Base-by-base conservation (phyloP, 1,139 yeast species). In the Arxiozyma telluris region DNA sequence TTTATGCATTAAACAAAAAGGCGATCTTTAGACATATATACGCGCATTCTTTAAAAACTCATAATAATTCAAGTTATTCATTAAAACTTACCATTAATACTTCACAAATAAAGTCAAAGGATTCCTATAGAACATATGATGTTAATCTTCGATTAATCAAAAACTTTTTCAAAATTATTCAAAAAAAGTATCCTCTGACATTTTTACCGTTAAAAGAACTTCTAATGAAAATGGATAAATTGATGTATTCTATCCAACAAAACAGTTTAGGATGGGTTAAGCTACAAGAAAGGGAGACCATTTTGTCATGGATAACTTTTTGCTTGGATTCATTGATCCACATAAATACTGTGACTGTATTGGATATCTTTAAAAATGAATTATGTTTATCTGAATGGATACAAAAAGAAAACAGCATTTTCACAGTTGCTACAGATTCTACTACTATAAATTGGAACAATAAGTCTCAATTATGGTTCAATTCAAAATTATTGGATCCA, bases 401-500 rank as follows among this genome's bases (percentile, higher is more conserved):
- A 54, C 59, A 42, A 54, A 51, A 38, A n/a, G 44, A 51, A 38
- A 42, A 41, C 23, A 6, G 6, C 3, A 17, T 6, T 42, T n/a
- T 43, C 48, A 51, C 44, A 34, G 47, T 39, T 44, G 56, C 21
- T 61, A 18, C 39, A 15, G 18, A 11, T 15, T 23, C 27, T 25
- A 58, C 15, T 20, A 23, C 7, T 7, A 51, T 17, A 3, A 46
- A 57, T 11, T 53, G 57, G 25, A 39, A 27, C 7, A 38, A 34
- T 17, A 30, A 46, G 4, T 30, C 12, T 15, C 42, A 30, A 30
- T 2, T 11, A 9, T 18, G 30, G 9, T 12, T 21, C 11, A 7
- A n/a, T 12, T 52, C 45, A 42, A 18, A 25, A 6, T 34, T 70
- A 15, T 34, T 71, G 11, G 70, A 69, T 45, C 73, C 73, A 1